These are phyloP conservation scores for Exutisphaerella laricina DNA, from an alignment of 2,329 filamentous ascomycete genomes.

Conservation along the genomic window DNA sequence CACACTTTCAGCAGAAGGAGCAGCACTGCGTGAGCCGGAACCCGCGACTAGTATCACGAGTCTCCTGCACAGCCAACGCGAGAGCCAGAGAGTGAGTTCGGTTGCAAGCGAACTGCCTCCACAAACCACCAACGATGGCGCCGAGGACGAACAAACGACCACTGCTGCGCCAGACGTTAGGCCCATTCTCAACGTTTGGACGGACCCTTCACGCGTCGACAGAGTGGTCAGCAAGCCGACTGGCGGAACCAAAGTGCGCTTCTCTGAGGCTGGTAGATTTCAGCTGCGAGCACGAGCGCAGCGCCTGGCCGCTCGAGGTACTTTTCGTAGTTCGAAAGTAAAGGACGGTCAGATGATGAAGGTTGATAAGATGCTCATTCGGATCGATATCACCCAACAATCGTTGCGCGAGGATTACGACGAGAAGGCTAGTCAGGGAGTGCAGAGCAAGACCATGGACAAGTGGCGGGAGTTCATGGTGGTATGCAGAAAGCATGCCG, in stretches of 20 bases:
- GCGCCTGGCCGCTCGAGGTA: constrained; percentile 27
- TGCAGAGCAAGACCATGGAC: constrained; percentile 54
- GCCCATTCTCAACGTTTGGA: constrained; percentile 10
- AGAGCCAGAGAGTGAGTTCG: constrained; percentile 11
- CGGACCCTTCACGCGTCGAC: constrained; percentile 12
- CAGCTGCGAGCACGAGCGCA: constrained; percentile 29
- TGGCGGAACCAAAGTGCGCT: constrained; percentile 23
- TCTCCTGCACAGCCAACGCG: constrained; percentile 23
- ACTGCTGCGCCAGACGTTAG: constrained; percentile 9
- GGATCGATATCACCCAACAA: constrained; percentile 50
- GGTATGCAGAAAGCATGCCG: constrained; percentile 55
- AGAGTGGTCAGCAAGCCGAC: constrained; percentile 16
- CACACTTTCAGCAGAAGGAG: constrained; percentile 8
- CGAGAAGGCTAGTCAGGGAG: constrained; percentile 56
- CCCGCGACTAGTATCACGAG: constrained; percentile 25
- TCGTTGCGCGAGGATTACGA: constrained; percentile 55
- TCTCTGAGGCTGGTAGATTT: constrained; percentile 28
- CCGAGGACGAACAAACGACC: constrained; percentile 5
- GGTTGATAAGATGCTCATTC: constrained; percentile 63
- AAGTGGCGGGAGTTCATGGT: constrained; percentile 62
- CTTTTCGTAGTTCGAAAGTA: constrained; percentile 31
- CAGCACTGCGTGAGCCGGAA: constrained; percentile 8
- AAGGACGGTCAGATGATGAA: constrained; percentile 59
- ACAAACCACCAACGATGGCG: neutral
- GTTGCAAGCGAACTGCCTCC: constrained; percentile 5